Evolutionary conservation across 257 asterid species (phyloP).

Genomic region (Paulownia fortunei): DNA sequence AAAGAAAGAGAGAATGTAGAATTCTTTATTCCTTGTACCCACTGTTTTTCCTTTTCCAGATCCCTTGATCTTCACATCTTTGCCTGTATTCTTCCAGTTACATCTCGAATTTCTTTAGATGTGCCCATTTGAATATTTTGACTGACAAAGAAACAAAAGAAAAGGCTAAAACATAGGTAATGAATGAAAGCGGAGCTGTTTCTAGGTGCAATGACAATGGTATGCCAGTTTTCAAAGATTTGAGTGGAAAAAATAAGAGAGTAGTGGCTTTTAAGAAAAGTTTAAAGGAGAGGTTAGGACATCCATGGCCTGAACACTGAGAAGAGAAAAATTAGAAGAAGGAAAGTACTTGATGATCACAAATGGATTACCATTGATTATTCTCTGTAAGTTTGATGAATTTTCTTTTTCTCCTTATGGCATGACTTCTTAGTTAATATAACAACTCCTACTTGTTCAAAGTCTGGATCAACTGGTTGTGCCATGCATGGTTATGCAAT

Average conservation of each 20-base stretch:
- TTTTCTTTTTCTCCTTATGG: not conserved
- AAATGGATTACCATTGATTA: constrained; percentile 14
- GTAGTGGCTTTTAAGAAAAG: constrained; percentile 6
- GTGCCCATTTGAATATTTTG: not conserved
- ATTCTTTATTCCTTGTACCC: not conserved
- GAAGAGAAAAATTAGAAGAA: not conserved
- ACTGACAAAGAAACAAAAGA: not conserved
- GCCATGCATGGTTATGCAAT: constrained; percentile 5
- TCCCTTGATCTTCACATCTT: not conserved
- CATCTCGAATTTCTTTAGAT: not conserved
- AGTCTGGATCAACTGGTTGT: constrained; percentile 43
- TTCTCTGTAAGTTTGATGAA: not conserved
- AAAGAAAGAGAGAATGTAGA: not conserved
- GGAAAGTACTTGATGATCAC: not conserved
- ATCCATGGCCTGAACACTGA: not conserved
- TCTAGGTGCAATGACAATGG: not conserved
- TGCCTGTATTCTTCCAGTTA: not conserved
- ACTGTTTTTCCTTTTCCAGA: not conserved
- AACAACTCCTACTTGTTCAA: constrained; percentile 16
- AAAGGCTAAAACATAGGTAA: not conserved
- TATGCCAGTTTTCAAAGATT: not conserved
- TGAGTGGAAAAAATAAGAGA: not conserved
- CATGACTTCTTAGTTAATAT: constrained; percentile 10
- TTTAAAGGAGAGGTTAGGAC: not conserved
- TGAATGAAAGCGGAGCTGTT: not conserved